phyloP scores from a whole-genome alignment of 345 rosid genomes.

The Pugionium dolabratum region DNA sequence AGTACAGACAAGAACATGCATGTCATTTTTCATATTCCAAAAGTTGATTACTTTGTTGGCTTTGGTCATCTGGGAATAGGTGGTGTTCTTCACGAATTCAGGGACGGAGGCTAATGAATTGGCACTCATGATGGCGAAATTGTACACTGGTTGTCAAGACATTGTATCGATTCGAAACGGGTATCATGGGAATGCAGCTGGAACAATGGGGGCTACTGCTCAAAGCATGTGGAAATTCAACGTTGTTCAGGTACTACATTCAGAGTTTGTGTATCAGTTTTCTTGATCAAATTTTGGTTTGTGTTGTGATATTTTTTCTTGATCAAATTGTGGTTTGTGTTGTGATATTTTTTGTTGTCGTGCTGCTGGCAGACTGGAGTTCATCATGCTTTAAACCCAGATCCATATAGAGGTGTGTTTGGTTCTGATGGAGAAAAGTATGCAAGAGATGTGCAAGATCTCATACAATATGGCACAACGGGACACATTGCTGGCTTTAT shows the following conservation, averaged over 20 bases:
- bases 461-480: constrained; percentile 79
- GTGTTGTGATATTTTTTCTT: background rate
- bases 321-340: background rate
- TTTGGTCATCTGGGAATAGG: constrained; percentile 45
- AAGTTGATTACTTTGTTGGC: constrained; percentile 1
- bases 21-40: background rate
- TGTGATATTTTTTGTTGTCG: background rate
- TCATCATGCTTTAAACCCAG: constrained; percentile 94
- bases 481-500: constrained; percentile 88
- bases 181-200: constrained; percentile 93
- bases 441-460: constrained; percentile 81
- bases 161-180: constrained; percentile 85
- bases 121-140: constrained; percentile 89
- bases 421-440: constrained; percentile 93
- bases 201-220: constrained; percentile 92
- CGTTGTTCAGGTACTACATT: constrained; percentile 62
- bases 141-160: constrained; percentile 88
- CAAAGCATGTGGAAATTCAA: constrained; percentile 84
- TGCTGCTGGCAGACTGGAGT: constrained; percentile 60
- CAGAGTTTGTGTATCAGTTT: background rate
- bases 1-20: constrained; percentile 30
- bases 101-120: constrained; percentile 98
- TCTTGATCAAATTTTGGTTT: background rate
- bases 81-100: constrained; percentile 91
- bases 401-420: constrained; percentile 92